phyloP scores from a whole-genome alignment of 345 rosid species.

The Gossypioides kirkii region DNA sequence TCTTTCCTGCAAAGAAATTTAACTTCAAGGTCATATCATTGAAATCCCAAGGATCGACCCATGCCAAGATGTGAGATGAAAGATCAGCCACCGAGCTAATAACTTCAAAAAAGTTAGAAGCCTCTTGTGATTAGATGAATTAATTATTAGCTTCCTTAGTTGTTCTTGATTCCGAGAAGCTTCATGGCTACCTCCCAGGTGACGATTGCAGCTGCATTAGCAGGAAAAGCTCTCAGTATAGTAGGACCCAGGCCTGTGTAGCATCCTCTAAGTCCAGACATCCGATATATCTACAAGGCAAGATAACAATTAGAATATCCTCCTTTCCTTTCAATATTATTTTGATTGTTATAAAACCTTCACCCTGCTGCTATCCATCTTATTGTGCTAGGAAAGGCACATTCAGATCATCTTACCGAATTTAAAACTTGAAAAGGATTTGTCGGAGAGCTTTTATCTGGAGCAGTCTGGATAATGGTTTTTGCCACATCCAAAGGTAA shows the following conservation, averaged over 20 bases:
- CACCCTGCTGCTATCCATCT: not conserved
- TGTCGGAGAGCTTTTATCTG: constrained; percentile 47
- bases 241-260: constrained; percentile 89
- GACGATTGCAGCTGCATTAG: constrained; percentile 94
- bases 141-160: constrained; percentile 13
- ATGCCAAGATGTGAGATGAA: constrained; percentile 3
- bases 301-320: constrained; percentile 10
- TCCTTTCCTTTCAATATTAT: not conserved
- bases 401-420: constrained; percentile 40
- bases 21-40: not conserved
- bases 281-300: constrained; percentile 53
- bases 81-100: not conserved
- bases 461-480: constrained; percentile 81
- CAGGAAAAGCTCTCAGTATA: constrained; percentile 82
- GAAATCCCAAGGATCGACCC: constrained; percentile 4
- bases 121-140: not conserved
- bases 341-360: not conserved
- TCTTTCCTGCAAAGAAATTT: not conserved
- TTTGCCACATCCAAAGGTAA: constrained; percentile 33
- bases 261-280: constrained; percentile 82
- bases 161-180: constrained; percentile 45
- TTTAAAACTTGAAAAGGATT: constrained; percentile 72
- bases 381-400: not conserved
- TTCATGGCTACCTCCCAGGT: constrained; percentile 92
- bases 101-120: constrained; percentile 2